Base-by-base conservation (phyloP, 1,284 basidiomycete species). In the Heimioporus retisporus region DNA sequence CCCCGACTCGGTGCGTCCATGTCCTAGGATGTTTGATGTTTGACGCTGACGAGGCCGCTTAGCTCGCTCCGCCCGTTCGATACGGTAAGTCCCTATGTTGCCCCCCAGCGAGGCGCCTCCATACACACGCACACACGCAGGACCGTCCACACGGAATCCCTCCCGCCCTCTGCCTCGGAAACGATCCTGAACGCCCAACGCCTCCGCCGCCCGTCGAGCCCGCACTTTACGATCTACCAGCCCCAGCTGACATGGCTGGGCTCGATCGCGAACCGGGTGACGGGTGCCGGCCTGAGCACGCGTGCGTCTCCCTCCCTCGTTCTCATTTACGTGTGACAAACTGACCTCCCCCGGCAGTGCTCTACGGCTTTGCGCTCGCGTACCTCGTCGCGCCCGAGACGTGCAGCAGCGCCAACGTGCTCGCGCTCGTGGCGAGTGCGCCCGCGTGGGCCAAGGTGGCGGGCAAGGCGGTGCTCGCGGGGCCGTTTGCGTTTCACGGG, bases 211-310 rank as follows among this genome's bases (percentile, higher is more conserved):
- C 97, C 98, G 23, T 93, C 87, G 65, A 94, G 93, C 74, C 97
- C 98, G 28, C 96, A 98, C 81, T 93, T 97, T 75, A 95, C 95
- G 59, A 98, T 99, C 81, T 99, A 99, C 84, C 94, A 98, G 80
- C 96, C 96, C 25, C 97, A 98, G 80, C 81, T 96, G 57, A 99
- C 97, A 55, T 98, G 95, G 95, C 50, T 92, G 64, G 86, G 82
- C 5, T 98, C 96, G 19, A 96, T 97, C 75, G 87, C 87, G 43
- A 93, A 99, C 84, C 93, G 97, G 80, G 81, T 89, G 58, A 95
- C 96, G 10, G 97, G 98, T 67, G 87, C 82, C 28, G 94, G 85
- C 15, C 85, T 99, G 62, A 92, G 92, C 68, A 90, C 86, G 67
- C 85, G 94, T 96, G 76, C 76, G 94, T 90, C 18, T 65, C 54